Percentiles rank a stretch among this genome's conserved stretches.
Evolutionary conservation across 108 stramenopile species (phyloP).

Genomic region (Nitzschia putrida): DNA sequence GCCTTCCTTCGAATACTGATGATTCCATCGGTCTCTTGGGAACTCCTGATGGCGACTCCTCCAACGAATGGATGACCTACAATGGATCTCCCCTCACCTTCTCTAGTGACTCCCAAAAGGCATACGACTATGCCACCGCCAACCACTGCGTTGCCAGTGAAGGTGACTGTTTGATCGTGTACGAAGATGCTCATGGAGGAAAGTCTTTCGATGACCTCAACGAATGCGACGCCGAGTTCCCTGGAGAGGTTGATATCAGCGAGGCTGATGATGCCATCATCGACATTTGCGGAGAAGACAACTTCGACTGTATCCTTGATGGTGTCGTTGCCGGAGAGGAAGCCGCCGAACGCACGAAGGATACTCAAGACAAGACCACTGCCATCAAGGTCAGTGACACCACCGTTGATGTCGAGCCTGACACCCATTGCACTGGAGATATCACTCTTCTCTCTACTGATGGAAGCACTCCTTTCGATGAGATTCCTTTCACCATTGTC

Average conservation of each 20-base stretch:
- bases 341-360: not conserved
- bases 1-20: not conserved
- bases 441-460: not conserved
- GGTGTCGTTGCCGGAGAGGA: slow-evolving; percentile 1
- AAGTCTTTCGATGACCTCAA: slow-evolving; percentile 1
- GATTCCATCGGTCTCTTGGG: slow-evolving; percentile 3
- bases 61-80: slow-evolving; percentile 2
- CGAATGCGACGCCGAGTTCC: not conserved
- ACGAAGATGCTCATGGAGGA: not conserved
- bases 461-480: not conserved
- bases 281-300: slow-evolving; percentile 9
- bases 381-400: too few relatives aligned
- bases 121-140: not conserved
- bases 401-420: not conserved
- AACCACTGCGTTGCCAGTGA: not conserved
- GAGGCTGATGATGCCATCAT: not conserved
- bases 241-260: not conserved
- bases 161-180: not conserved
- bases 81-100: not conserved
- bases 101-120: not conserved
- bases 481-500: too few relatives aligned
- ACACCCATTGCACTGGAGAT: not conserved
- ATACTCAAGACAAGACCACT: not conserved
- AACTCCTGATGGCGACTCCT: not conserved
- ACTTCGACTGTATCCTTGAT: slow-evolving; percentile 1